Conservation (phyloP, 495 filamentous ascomycete genomes). For the Bacidia gigantensis region DNA sequence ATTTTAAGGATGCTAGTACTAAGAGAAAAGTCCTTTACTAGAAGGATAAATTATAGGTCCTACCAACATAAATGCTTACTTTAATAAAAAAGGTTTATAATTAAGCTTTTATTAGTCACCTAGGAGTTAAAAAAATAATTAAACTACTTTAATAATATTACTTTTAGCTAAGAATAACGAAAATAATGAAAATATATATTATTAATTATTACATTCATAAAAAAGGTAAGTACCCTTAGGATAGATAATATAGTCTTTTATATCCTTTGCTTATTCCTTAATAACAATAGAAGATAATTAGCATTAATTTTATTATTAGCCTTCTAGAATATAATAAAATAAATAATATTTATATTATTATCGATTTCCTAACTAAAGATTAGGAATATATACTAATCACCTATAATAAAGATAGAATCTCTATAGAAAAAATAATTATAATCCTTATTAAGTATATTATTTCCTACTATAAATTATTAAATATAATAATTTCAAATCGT, state of each 20-base stretch:
- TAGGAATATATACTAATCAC: too few relatives aligned
- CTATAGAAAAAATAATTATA: too few relatives aligned
- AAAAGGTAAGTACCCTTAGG: conserved; percentile 2
- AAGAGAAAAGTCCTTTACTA: not conserved
- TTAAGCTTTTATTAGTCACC: not conserved
- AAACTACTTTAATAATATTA: not conserved
- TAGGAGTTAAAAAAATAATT: not conserved
- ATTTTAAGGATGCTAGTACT: too few relatives aligned
- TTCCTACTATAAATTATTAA: too few relatives aligned
- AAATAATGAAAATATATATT: not conserved
- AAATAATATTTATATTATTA: too few relatives aligned
- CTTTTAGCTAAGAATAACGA: not conserved
- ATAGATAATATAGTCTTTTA: not conserved
- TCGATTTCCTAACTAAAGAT: too few relatives aligned
- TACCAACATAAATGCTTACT: not conserved
- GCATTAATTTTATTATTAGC: not conserved
- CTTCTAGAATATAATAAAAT: conserved; percentile 5
- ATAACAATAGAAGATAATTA: not conserved
- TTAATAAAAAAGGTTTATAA: not conserved
- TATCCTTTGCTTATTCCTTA: not conserved
- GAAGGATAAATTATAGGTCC: not conserved
- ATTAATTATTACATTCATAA: conserved; percentile 5
- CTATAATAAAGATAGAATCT: too few relatives aligned
- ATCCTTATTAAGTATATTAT: too few relatives aligned
- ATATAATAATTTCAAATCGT: too few relatives aligned